Evolutionary conservation across 2,329 filamentous ascomycete species (phyloP).

Genomic region (Fusarium sp.): DNA sequence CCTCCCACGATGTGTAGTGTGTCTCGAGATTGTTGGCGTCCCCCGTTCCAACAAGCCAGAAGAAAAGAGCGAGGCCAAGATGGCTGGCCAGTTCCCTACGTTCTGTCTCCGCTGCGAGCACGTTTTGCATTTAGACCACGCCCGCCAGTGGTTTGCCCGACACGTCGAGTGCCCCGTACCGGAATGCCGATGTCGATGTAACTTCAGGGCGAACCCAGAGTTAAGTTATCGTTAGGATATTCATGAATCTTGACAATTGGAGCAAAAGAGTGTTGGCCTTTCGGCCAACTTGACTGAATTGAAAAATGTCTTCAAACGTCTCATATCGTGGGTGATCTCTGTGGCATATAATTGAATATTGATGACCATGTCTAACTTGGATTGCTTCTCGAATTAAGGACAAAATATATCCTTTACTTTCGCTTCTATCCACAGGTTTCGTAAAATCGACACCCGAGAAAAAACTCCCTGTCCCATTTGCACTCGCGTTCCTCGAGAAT

Average conservation of each 20-base stretch:
- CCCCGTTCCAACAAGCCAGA: conserved; percentile 71
- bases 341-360: conserved; percentile 18
- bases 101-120: conserved; percentile 78
- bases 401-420: conserved; percentile 14
- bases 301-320: not conserved
- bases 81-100: conserved; percentile 72
- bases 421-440: conserved; percentile 27
- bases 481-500: conserved; percentile 6
- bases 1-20: conserved; percentile 75
- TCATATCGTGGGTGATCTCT: not conserved
- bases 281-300: not conserved
- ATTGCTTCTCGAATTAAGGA: conserved; percentile 20
- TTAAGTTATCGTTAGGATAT: conserved; percentile 60
- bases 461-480: conserved; percentile 29
- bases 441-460: conserved; percentile 20
- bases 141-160: conserved; percentile 73
- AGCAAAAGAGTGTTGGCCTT: not conserved
- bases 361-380: conserved; percentile 25
- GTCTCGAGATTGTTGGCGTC: conserved; percentile 74
- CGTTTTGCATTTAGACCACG: conserved; percentile 75
- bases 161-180: conserved; percentile 76
- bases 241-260: not conserved
- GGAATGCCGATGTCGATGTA: conserved; percentile 75
- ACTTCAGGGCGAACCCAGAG: conserved; percentile 71
- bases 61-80: conserved; percentile 61